Base-by-base conservation (phyloP, 768 basidiomycete genomes). In the Pisolithus marmoratus region DNA sequence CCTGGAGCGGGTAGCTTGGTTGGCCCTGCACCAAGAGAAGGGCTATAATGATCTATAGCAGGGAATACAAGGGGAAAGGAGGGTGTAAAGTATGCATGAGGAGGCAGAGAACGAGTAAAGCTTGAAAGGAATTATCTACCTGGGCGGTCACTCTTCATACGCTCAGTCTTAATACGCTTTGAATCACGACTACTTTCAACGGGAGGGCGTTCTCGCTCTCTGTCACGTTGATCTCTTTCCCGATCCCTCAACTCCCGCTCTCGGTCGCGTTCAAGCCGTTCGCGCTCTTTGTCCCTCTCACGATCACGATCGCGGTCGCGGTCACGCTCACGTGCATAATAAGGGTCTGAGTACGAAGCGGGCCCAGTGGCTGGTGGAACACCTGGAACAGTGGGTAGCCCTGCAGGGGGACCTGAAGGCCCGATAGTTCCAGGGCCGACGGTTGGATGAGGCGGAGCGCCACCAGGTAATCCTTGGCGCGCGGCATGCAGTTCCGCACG, bases 401-500 rank as follows among this genome's bases (percentile, higher is more conserved):
- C 66, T 31, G 62, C 60, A 49, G 69, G 63, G 6, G 66, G 69
- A 55, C 63, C 62, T 37, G 70, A 64, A 49, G 69, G 67, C 48
- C 64, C 68, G 3, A 65, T 60, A 20, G 66, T 68, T 31, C 66
- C 66, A 27, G 65, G 69, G 37, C 64, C 70, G 26, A 67, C 69
- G 5, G 62, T 52, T 38, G 63, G 61, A 51, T 70, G 70, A 40
- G 75, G 63, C 34, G 73, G 67, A 12, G 65, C 68, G 48, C 64
- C 62, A 50, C 70, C 57, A 14, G 72, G 61, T 27, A 60, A 53
- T 43, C 69, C 70, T 54, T 73, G 73, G 8, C 82, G 77, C 22
- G 74, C 63, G 2, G 77, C 70, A 52, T 85, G 77, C 31, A 88
- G 72, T 63, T 92, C 88, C 4, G 79, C 71, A 23, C 91, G 79